Base-by-base conservation (phyloP, 2,329 filamentous ascomycete species). In the Akanthomyces dipterigenus region DNA sequence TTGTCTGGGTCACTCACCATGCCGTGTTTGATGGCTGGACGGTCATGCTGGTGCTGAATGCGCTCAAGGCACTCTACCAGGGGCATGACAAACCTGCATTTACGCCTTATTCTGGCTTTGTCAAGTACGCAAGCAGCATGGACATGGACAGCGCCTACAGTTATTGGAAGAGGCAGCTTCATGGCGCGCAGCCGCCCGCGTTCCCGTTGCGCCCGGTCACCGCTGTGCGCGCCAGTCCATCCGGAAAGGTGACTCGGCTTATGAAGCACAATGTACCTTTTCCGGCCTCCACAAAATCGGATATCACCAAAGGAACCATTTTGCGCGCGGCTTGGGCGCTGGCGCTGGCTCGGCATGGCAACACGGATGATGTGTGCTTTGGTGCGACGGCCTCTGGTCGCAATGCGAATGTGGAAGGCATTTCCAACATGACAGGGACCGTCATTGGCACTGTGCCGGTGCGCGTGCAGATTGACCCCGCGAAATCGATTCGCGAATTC, bases 91-190 rank as follows among this genome's bases (percentile, higher is more conserved):
- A 16, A 34, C 50, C 50, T 7, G 16, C 31, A 22, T 54, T 54
- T 54, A 34, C 18, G n/a, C 50, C 50, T 16, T 54, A 54, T 22
- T 54, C 50, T 12, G 50, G 50, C 7, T 64, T 65, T n/a, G 60
- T 65, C 43, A 63, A 64, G 22, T 62, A 63, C 22, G 55, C 20
- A 14, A 54, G 53, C 45, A 18, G 53, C 11, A 48, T 54, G 26
- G 40, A 57, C 16, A 16, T 22, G 26, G 61, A 38, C 6, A 28
- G 51, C 3, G 58, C 61, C 12, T 20, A 26, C 8, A 28, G 43
- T 14, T 65, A 63, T 42, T 65, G 64, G 64, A 58, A 49, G 18
- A 22, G 40, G 5, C 62, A 63, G 26, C 53, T 63, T 20, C 36
- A 14, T 5, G 62, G 49, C 5, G 56, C 57, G 7, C 40, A 60